Evolutionary conservation across 2,329 filamentous ascomycete genomes (phyloP).

Genomic region (Thelonectria blattea): DNA sequence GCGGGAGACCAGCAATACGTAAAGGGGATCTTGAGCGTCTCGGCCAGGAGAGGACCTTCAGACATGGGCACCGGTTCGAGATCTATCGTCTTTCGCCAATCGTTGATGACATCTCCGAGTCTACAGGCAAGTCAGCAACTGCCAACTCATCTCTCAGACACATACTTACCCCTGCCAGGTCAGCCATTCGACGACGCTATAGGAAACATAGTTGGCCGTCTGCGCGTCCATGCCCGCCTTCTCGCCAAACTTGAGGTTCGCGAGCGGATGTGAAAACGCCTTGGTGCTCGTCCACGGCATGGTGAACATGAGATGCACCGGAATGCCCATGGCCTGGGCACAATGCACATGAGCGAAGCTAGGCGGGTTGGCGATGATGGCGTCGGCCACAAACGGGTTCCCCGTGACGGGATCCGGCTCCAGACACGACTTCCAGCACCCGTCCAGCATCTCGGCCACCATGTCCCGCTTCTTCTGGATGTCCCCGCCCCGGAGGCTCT

Average conservation of each 20-base stretch:
- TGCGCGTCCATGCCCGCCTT: conserved; percentile 57
- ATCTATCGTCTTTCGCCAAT: conserved; percentile 25
- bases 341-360: conserved; percentile 57
- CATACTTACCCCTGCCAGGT: conserved; percentile 69
- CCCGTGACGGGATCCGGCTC: conserved; percentile 16
- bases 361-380: conserved; percentile 58
- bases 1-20: conserved; percentile 81
- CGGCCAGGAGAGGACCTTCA: conserved; percentile 73
- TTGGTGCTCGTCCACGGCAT: conserved; percentile 81
- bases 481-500: conserved; percentile 37
- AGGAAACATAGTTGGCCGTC: conserved; percentile 72
- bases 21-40: conserved; percentile 71
- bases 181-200: conserved; percentile 75
- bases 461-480: conserved; percentile 37
- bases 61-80: conserved; percentile 46
- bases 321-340: conserved; percentile 51
- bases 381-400: conserved; percentile 54
- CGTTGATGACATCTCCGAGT: conserved; percentile 30
- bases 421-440: conserved; percentile 41
- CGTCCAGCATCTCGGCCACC: conserved; percentile 39
- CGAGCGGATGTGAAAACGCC: conserved; percentile 74
- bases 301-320: conserved; percentile 57
- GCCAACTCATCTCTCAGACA: neutral
- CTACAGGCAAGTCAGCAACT: conserved; percentile 14
- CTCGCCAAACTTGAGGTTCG: conserved; percentile 61